These are phyloP conservation scores for Backusella psychrophila DNA, from an alignment of 192 early-diverging fungal species.

Conservation along the genomic window DNA sequence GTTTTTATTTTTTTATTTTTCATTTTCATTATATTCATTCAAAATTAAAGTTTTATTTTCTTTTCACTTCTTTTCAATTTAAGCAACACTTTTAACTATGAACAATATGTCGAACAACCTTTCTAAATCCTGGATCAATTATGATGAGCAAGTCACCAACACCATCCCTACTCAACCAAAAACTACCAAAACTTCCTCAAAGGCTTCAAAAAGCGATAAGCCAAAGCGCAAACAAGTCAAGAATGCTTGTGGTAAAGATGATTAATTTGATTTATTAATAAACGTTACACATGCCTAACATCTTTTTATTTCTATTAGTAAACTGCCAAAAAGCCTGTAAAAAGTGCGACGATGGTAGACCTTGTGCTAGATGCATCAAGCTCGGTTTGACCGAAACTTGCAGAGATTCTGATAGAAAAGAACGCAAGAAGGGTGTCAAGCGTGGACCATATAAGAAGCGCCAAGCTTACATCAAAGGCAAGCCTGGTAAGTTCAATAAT, in stretches of 20 bases:
- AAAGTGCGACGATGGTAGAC: slow-evolving; percentile 85
- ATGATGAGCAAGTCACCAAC: neutral
- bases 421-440: slow-evolving; percentile 80
- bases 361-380: slow-evolving; percentile 80
- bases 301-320: slow-evolving; percentile 35
- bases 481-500: slow-evolving; percentile 8
- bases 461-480: slow-evolving; percentile 12
- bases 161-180: neutral
- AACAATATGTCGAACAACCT: slow-evolving; percentile 2
- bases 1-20: neutral
- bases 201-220: slow-evolving; percentile 15
- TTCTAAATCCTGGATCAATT: slow-evolving; percentile 9
- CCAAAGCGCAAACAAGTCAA: slow-evolving; percentile 76
- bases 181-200: neutral
- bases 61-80: neutral
- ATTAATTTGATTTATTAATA: slow-evolving; percentile 5
- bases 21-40: neutral
- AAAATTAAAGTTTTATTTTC: neutral
- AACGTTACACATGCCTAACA: neutral
- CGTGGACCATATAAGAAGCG: slow-evolving; percentile 80
- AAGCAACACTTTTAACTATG: neutral
- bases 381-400: slow-evolving; percentile 66
- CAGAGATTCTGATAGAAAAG: slow-evolving; percentile 75
- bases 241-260: slow-evolving; percentile 78
- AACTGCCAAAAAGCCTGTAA: slow-evolving; percentile 91